Conservation (phyloP, 169 alveolate species). For the Plasmodium coatneyi region DNA sequence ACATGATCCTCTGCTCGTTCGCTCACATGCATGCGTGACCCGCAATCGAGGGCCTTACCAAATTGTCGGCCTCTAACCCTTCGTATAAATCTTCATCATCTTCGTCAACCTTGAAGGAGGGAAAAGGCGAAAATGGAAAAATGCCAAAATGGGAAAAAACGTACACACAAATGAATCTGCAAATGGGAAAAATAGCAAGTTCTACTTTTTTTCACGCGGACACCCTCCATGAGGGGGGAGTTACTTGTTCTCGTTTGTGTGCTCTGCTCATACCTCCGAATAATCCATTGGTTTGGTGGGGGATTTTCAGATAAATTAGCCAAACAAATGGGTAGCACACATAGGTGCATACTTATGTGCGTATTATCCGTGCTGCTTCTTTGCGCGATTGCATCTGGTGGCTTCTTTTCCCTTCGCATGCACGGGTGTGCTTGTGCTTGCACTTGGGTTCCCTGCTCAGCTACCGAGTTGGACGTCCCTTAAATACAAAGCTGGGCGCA, state of each 20-base stretch:
- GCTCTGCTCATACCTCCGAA: constrained; percentile 34
- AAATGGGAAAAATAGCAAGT: neutral
- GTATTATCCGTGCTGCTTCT: neutral
- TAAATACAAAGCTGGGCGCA: neutral
- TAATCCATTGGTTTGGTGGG: constrained; percentile 24
- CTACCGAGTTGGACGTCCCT: neutral
- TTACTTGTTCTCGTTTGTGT: neutral
- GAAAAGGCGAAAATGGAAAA: neutral
- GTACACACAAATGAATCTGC: neutral
- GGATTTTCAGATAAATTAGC: neutral
- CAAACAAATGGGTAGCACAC: neutral
- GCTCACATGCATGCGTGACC: neutral
- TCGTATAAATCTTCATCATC: constrained; percentile 75
- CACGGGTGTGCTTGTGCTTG: neutral
- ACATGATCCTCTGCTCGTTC: neutral
- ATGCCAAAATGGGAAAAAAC: neutral
- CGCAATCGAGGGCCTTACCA: constrained; percentile 11
- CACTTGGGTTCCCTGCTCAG: neutral
- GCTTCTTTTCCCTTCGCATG: neutral
- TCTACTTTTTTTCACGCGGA: neutral
- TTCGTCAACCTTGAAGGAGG: constrained; percentile 56
- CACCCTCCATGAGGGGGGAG: neutral
- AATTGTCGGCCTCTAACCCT: constrained; percentile 67
- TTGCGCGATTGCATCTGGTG: neutral
- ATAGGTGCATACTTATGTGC: neutral